A percentile compares a stretch with the other conserved stretches of the same genome.
phyloP scores from a whole-genome alignment of 2,329 filamentous ascomycete species.

The Endoconidiophora polonica region DNA sequence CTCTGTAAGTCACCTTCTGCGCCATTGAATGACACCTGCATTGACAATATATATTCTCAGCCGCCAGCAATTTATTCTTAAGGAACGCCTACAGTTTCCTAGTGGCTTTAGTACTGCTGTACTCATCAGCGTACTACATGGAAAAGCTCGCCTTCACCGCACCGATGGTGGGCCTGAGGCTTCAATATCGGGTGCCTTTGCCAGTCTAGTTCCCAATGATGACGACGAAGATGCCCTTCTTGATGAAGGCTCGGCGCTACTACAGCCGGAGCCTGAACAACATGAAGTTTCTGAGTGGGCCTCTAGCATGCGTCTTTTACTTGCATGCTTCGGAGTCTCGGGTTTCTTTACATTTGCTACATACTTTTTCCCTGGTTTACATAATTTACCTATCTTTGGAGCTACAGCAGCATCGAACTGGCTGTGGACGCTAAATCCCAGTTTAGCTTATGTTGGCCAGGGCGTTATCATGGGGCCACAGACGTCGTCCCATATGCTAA shows the following conservation, averaged over 20 bases:
- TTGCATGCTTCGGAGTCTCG: constrained; percentile 41
- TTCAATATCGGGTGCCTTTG: constrained; percentile 22
- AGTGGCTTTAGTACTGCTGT: constrained; percentile 90
- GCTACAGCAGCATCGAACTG: constrained; percentile 55
- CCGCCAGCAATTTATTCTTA: constrained; percentile 77
- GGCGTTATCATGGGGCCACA: constrained; percentile 97
- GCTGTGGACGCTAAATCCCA: constrained; percentile 94
- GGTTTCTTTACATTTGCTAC: constrained; percentile 61
- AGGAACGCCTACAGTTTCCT: constrained; percentile 84
- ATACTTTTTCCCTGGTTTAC: constrained; percentile 76
- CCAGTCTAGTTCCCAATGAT: constrained; percentile 25
- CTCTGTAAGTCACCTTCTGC: constrained; percentile 34
- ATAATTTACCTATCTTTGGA: constrained; percentile 78
- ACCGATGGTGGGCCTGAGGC: constrained; percentile 5
- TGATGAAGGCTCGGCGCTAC: not conserved
- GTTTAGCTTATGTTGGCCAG: constrained; percentile 91
- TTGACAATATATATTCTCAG: constrained; percentile 14
- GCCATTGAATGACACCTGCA: not conserved
- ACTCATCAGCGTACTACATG: constrained; percentile 81
- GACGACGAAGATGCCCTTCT: constrained; percentile 17
- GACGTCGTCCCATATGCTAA: constrained; percentile 87
- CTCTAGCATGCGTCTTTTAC: constrained; percentile 35
- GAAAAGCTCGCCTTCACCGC: constrained; percentile 23
- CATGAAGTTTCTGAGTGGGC: constrained; percentile 23
- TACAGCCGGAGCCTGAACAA: constrained; percentile 18